Evolutionary conservation across 345 rosid genomes (phyloP).

Genomic region (Turnera subulata): DNA sequence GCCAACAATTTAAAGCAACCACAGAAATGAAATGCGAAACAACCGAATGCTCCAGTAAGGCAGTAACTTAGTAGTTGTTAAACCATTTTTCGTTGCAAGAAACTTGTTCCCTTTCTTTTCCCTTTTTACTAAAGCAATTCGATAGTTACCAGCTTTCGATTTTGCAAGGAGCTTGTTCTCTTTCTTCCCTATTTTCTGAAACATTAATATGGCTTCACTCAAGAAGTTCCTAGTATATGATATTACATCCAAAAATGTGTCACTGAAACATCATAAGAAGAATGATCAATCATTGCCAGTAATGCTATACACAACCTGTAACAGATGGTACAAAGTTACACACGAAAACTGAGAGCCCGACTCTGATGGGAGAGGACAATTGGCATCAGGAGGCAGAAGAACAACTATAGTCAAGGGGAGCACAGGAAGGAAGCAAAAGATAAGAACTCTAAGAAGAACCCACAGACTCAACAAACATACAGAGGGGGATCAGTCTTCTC

Average conservation of each 20-base stretch:
- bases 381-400: background rate
- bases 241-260: background rate
- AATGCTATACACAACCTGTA: conserved; percentile 7
- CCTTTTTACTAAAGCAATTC: too few relatives aligned
- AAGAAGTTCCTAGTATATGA: background rate
- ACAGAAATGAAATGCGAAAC: too few relatives aligned
- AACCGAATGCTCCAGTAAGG: too few relatives aligned
- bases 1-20: too few relatives aligned
- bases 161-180: too few relatives aligned
- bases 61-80: too few relatives aligned
- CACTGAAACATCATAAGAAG: background rate
- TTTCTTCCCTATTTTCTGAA: too few relatives aligned
- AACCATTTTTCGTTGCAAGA: too few relatives aligned
- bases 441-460: background rate
- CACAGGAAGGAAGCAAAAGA: conserved; percentile 2
- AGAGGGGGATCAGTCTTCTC: background rate
- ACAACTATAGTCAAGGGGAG: background rate
- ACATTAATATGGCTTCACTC: too few relatives aligned
- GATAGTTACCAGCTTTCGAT: too few relatives aligned
- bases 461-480: background rate
- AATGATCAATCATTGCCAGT: conserved; percentile 5
- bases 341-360: conserved; percentile 12
- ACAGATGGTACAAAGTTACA: background rate
- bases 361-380: background rate
- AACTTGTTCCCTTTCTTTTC: too few relatives aligned